phyloP scores from a whole-genome alignment of 2,329 filamentous ascomycete genomes.

The Penicillium sp. region DNA sequence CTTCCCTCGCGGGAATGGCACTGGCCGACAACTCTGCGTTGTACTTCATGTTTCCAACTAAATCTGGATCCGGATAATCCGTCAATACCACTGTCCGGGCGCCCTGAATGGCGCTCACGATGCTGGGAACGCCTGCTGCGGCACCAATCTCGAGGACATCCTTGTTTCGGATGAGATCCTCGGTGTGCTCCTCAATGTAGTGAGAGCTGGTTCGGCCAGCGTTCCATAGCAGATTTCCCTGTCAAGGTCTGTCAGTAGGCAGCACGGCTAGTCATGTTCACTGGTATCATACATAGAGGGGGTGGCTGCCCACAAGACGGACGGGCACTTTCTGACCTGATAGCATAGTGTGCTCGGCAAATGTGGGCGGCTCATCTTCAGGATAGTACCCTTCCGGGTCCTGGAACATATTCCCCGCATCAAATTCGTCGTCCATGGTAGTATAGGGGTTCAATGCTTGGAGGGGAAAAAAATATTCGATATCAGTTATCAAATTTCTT shows the following conservation, averaged over 20 bases:
- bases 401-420: slow-evolving; percentile 55
- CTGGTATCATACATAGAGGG: slow-evolving; percentile 58
- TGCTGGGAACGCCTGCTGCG: slow-evolving; percentile 72
- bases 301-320: slow-evolving; percentile 75
- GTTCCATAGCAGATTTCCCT: slow-evolving; percentile 86
- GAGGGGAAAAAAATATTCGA: slow-evolving; percentile 10
- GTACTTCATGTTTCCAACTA: slow-evolving; percentile 68
- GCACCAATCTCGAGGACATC: slow-evolving; percentile 84
- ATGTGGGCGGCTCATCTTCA: slow-evolving; percentile 65
- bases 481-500: slow-evolving; percentile 12
- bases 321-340: slow-evolving; percentile 59
- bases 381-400: slow-evolving; percentile 75
- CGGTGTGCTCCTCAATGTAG: slow-evolving; percentile 64
- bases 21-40: slow-evolving; percentile 58
- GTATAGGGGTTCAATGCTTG: background rate
- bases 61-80: slow-evolving; percentile 76
- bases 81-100: slow-evolving; percentile 66
- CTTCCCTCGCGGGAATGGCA: slow-evolving; percentile 31
- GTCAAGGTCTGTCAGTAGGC: background rate
- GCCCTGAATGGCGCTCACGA: slow-evolving; percentile 65
- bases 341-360: slow-evolving; percentile 60
- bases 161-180: slow-evolving; percentile 52
- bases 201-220: slow-evolving; percentile 67
- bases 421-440: slow-evolving; percentile 28
- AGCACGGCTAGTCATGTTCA: background rate